Base-by-base conservation (phyloP, 1,139 yeast species). In the Zhuliangozyma blackwelliae region DNA sequence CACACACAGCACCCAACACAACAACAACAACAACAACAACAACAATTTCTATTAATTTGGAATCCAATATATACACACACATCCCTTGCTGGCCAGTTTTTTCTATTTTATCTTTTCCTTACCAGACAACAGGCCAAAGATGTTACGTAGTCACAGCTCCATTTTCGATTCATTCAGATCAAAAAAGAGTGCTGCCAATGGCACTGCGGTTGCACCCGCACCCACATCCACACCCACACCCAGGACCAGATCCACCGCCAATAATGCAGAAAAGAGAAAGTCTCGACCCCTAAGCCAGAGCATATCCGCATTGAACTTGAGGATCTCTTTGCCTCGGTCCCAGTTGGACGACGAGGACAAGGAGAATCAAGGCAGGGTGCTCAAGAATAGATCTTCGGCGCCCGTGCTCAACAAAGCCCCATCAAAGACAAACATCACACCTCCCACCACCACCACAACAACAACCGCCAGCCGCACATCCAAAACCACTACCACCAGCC, bases 81-180 rank as follows among this genome's bases (percentile, higher is more conserved):
- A 16, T 16, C 16, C 4, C 4, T 16, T 4, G 16, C 16, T 16
- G 16, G 4, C 16, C 16, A 3, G 3, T 16, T 16, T 16, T 16
- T 4, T 16, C 4, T 4, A 3, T 16, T 16, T 16, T 16, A 16
- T 16, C 16, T 16, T 16, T 16, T 4, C 16, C 3, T 16, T 16
- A 16, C 16, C 16, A 16, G 16, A 16, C 4, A 16, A 16, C 16
- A 3, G 3, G 22, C 25, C 28, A 27, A 29, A 25, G 21, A 60
- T 62, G 67, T 48, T 62, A 32, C 55, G 64, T 36, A 58, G 65
- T 38, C 65, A 59, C 35, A 60, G 64, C 37, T 49, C 56, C 10
- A 49, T 61, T 32, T 51, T 61, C 25, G 46, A 44, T 33, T 44
- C 59, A 5, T 51, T 59, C 33, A 50, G 53, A 32, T 44, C 57